Evolutionary conservation across 2,329 filamentous ascomycete species (phyloP).

Genomic region (Ceratocystis papillata): DNA sequence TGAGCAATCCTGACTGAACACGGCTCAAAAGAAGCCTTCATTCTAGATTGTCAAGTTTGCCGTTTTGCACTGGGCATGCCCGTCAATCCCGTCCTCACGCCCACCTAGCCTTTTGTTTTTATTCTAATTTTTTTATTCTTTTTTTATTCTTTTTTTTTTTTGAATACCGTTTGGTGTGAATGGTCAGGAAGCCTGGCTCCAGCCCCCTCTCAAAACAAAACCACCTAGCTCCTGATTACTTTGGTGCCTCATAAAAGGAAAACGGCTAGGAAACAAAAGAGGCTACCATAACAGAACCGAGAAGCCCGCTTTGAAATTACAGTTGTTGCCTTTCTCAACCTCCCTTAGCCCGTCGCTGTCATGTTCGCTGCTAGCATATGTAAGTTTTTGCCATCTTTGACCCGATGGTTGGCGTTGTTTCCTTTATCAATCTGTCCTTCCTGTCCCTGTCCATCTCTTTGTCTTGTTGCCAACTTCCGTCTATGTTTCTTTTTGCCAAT

Average conservation of each 20-base stretch:
- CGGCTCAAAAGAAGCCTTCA: constrained; percentile 4
- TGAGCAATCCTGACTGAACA: neutral
- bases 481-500: neutral
- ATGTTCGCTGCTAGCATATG: constrained; percentile 14
- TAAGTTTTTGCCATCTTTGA: neutral
- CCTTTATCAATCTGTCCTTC: neutral
- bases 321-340: too few species aligned
- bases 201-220: constrained; percentile 1
- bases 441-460: too few species aligned
- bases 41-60: constrained; percentile 6
- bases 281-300: neutral
- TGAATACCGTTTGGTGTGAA: neutral
- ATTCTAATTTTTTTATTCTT: neutral
- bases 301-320: neutral
- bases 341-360: neutral
- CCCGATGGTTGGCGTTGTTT: neutral
- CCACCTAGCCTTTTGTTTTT: neutral
- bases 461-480: neutral
- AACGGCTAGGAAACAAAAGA: neutral
- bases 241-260: constrained; percentile 1
- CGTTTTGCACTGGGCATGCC: neutral
- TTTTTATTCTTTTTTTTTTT: neutral
- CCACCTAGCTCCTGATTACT: neutral
- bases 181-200: neutral
- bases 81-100: neutral